Evolutionary conservation across 352 stramenopile genomes (phyloP).

Genomic region (Phytophthora kernoviae): DNA sequence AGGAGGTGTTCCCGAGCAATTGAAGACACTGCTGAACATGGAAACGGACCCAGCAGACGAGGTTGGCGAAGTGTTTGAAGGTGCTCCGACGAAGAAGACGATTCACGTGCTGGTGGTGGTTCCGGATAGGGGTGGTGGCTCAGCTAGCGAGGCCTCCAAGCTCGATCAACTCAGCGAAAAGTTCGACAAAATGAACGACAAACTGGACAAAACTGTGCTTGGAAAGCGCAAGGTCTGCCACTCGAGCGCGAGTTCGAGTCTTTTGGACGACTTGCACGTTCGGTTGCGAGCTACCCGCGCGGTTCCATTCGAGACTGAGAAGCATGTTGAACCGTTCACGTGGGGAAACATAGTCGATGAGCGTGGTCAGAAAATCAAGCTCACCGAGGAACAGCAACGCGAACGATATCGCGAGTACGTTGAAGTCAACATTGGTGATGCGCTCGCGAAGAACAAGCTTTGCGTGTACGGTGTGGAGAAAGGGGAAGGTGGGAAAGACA

Average conservation of each 20-base stretch:
- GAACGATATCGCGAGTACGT: conserved; percentile 29
- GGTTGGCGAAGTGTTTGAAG: conserved; percentile 4
- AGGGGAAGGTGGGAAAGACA: conserved; percentile 15
- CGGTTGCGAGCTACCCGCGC: conserved; percentile 7
- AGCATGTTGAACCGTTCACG: conserved; percentile 27
- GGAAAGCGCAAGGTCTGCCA: no score
- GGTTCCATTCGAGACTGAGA: conserved; percentile 8
- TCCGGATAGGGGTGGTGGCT: conserved; percentile 2
- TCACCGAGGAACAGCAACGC: conserved; percentile 26
- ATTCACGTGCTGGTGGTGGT: no score
- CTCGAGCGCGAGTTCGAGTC: conserved; percentile 14
- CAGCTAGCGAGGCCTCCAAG: conserved; percentile 9
- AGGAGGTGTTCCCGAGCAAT: not conserved
- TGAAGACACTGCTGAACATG: conserved; percentile 1
- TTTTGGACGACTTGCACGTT: conserved; percentile 14
- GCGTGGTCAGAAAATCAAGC: no score
- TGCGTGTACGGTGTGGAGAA: no score
- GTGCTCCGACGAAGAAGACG: conserved; percentile 8
- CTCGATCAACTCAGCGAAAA: conserved; percentile 11
- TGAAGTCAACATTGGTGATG: conserved; percentile 35
- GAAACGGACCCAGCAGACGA: conserved; percentile 8
- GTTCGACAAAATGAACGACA: conserved; percentile 14
- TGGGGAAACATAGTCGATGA: conserved; percentile 22
- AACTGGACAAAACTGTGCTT: conserved; percentile 6
- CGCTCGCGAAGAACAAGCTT: no score